These are phyloP conservation scores for Grammothele lineata DNA, from an alignment of 768 basidiomycete species.

Conservation along the genomic window DNA sequence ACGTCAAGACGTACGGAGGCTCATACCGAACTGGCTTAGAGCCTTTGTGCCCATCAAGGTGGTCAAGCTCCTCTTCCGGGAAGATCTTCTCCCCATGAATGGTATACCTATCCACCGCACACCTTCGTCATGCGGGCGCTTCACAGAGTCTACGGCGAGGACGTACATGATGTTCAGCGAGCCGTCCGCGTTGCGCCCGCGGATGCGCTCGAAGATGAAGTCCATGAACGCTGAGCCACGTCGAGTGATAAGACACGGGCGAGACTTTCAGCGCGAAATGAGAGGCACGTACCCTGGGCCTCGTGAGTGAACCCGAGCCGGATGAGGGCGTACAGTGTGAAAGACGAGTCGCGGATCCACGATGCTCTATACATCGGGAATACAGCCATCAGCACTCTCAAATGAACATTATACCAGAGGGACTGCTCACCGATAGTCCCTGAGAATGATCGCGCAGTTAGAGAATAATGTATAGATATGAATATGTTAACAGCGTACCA, in stretches of 20 bases:
- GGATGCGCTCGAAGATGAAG: constrained; percentile 81
- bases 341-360: constrained; percentile 95
- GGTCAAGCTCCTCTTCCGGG: constrained; percentile 74
- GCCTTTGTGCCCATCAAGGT: constrained; percentile 86
- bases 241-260: constrained; percentile 5
- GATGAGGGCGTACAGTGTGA: constrained; percentile 92
- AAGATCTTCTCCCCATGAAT: constrained; percentile 89
- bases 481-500: constrained; percentile 45
- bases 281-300: constrained; percentile 60
- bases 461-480: not conserved
- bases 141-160: not conserved
- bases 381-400: too few species aligned
- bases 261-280: not conserved
- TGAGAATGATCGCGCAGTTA: not conserved
- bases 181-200: constrained; percentile 84
- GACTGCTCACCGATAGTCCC: constrained; percentile 17
- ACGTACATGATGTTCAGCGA: constrained; percentile 88
- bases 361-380: constrained; percentile 60
- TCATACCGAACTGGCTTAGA: constrained; percentile 70
- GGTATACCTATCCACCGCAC: constrained; percentile 50
- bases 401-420: not conserved
- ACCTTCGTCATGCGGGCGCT: not conserved
- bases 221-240: constrained; percentile 70
- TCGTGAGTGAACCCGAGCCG: constrained; percentile 93
- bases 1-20: too few species aligned